Conservation (phyloP, 2,329 filamentous ascomycete species). For the Penicillium sp. region DNA sequence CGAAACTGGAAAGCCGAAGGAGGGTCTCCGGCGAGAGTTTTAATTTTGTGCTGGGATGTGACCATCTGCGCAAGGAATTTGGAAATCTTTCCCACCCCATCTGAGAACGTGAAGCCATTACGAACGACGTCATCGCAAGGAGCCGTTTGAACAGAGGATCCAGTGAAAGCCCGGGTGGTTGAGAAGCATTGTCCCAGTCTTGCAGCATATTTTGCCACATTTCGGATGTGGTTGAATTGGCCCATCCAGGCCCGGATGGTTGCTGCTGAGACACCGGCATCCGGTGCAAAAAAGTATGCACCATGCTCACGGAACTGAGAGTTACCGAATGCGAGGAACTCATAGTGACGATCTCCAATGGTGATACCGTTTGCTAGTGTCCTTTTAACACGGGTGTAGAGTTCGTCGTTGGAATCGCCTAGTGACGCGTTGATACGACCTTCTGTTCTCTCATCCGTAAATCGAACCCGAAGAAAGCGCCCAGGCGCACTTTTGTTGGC, state of each 20-base stretch:
- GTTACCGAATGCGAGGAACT: constrained; percentile 92
- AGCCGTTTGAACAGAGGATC: constrained; percentile 58
- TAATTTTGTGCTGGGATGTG: constrained; percentile 64
- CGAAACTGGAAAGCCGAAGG: constrained; percentile 91
- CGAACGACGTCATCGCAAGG: constrained; percentile 67
- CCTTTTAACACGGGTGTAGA: constrained; percentile 72
- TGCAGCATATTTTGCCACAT: constrained; percentile 86
- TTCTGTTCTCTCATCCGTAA: constrained; percentile 72
- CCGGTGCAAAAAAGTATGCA: constrained; percentile 86
- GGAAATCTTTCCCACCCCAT: constrained; percentile 94
- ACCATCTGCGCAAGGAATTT: constrained; percentile 70
- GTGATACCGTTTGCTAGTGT: constrained; percentile 74
- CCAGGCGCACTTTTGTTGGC: constrained; percentile 63
- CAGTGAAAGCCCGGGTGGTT: constrained; percentile 73
- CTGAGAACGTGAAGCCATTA: constrained; percentile 73
- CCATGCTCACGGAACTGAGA: constrained; percentile 91
- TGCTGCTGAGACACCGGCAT: constrained; percentile 63
- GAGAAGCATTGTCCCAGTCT: constrained; percentile 94
- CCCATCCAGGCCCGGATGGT: constrained; percentile 87
- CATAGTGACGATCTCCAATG: constrained; percentile 76
- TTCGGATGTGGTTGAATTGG: constrained; percentile 72
- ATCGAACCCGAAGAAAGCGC: constrained; percentile 83
- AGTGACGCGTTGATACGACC: constrained; percentile 60
- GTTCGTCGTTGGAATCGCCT: constrained; percentile 60
- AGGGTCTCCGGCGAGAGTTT: constrained; percentile 51